Base-by-base conservation (phyloP, 371 early-diverging fungal genomes). In the Mucor plumbeus region DNA sequence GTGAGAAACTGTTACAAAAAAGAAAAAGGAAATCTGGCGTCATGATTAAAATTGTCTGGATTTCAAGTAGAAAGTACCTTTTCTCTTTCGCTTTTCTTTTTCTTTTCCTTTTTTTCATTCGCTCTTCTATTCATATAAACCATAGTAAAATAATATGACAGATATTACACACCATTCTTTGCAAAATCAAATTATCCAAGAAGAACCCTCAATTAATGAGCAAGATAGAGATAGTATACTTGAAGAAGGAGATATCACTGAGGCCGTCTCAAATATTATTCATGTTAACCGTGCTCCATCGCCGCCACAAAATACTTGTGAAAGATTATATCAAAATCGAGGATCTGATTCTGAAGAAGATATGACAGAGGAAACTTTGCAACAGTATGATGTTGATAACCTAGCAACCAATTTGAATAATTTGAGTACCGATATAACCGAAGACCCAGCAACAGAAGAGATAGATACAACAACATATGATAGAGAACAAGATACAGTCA, bases 271-370 rank as follows among this genome's bases (percentile, higher is more conserved):
- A 14, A n/a, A 41, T 8, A 40, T 35, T 3, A 60, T 31, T 10
- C 40, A 62, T 40, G n/a, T 60, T 4, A 31, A 44, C 15, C 15
- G 26, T 9, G 26, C 31, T 14, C 60, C 62, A 1, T 33, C 44
- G 31, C 35, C 44, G 34, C 38, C 44, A 21, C 15, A 40, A 9
- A 5, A 64, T 8, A 21, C 10, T 1, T 50, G 9, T 5, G 35
- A 65, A 31, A n/a, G 60, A 43, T 40, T 56, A 35, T 54, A 59
- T 17, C 50, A 39, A n/a, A 36, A 38, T 13, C 44, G 41, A 1
- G 61, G 61, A 34, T 68, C 68, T 15, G 68, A 61, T 33, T 68
- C 68, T 47, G 68, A 68, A 50, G 68, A 68, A 58, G 68, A 68
- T 40, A 19, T 68, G n/a, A 68, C 68, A 17, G 68, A 68, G 47